Evolutionary conservation across 2,329 filamentous ascomycete species (phyloP).

Genomic region (Herpotrichia juniperi): DNA sequence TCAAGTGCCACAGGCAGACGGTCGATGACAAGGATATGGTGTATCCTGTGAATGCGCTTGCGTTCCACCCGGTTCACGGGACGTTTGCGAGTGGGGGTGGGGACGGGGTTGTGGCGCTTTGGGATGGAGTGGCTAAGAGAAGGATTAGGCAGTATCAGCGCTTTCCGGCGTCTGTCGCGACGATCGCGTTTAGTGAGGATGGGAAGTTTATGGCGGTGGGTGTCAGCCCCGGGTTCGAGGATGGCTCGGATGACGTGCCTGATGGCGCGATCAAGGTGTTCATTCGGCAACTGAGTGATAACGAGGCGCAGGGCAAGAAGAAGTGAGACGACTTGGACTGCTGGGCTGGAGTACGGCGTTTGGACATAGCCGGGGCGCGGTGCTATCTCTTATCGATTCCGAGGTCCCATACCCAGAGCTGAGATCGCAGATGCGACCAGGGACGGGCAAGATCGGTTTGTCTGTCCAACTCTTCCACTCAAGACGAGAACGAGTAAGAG

Average conservation of each 20-base stretch:
- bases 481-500: too few species aligned
- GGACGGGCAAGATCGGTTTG: too few species aligned
- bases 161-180: conserved; percentile 78
- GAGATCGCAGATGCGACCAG: too few species aligned
- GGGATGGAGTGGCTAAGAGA: conserved; percentile 90
- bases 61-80: conserved; percentile 81
- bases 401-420: too few species aligned
- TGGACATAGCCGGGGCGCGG: not conserved
- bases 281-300: conserved; percentile 82
- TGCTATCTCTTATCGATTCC: not conserved
- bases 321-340: conserved; percentile 52
- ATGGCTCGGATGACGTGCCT: conserved; percentile 81
- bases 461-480: too few species aligned
- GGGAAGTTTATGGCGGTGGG: conserved; percentile 80
- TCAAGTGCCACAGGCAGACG: conserved; percentile 94
- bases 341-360: not conserved
- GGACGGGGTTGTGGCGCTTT: conserved; percentile 88
- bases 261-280: conserved; percentile 75
- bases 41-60: conserved; percentile 87
- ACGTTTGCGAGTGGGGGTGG: conserved; percentile 91
- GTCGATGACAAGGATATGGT: conserved; percentile 77
- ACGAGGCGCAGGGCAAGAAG: conserved; percentile 84
- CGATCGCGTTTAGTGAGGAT: conserved; percentile 76
- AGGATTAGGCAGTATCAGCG: conserved; percentile 89
- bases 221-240: conserved; percentile 85